phyloP scores from a whole-genome alignment of 768 basidiomycete genomes.

The Podaxis sp. region DNA sequence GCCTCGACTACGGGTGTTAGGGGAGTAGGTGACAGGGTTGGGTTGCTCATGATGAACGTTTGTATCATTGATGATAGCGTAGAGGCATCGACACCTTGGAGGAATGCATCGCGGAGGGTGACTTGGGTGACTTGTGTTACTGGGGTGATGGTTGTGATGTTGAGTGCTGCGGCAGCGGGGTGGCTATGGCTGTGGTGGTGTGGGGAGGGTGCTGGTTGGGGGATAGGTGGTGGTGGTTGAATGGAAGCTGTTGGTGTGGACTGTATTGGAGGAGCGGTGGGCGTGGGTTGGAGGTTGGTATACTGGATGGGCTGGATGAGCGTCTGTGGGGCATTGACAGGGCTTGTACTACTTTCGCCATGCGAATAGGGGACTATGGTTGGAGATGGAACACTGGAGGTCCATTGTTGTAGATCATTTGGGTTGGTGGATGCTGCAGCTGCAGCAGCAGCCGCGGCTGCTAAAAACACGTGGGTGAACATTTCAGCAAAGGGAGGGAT shows the following conservation, averaged over 20 bases:
- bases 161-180: conserved; percentile 15
- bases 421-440: conserved; percentile 5
- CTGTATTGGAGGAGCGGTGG: conserved; percentile 20
- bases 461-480: conserved; percentile 2
- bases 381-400: conserved; percentile 30
- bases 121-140: conserved; percentile 26
- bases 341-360: conserved; percentile 31
- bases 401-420: conserved; percentile 28
- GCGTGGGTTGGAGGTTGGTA: conserved; percentile 30
- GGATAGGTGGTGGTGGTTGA: conserved; percentile 13
- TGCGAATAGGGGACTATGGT: conserved; percentile 36
- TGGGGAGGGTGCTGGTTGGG: conserved; percentile 17
- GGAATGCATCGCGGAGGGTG: conserved; percentile 43
- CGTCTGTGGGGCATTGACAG: conserved; percentile 28
- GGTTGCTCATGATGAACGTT: conserved; percentile 40
- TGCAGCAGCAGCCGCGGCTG: conserved; percentile 11
- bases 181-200: conserved; percentile 16
- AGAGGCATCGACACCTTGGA: conserved; percentile 40
- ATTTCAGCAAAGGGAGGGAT: neutral
- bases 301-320: conserved; percentile 38
- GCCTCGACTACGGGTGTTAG: conserved; percentile 46
- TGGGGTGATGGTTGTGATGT: conserved; percentile 9
- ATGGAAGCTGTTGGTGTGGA: conserved; percentile 16
- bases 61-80: conserved; percentile 54
- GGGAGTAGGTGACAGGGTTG: conserved; percentile 45